Percentiles rank a stretch among this genome's conserved stretches.
These are phyloP conservation scores for Aspergillus fischeri DNA, from an alignment of 2,329 filamentous ascomycete genomes.

Conservation along the genomic window DNA sequence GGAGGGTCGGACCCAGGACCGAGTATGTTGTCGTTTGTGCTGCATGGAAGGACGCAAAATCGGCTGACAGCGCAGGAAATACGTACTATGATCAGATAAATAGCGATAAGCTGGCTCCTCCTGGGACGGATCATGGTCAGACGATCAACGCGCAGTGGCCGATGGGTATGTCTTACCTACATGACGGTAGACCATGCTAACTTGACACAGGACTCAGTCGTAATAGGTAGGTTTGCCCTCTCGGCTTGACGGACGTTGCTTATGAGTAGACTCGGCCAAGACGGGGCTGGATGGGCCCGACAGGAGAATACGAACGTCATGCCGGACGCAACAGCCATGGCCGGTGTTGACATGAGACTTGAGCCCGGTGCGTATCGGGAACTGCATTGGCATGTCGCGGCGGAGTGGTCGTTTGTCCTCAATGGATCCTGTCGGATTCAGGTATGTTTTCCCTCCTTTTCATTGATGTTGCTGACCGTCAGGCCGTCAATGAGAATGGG, in stretches of 20 bases:
- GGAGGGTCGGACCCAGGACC: conserved; percentile 53
- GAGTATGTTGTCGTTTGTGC: conserved; percentile 24
- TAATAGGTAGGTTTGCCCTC: conserved; percentile 33
- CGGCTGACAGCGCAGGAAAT: conserved; percentile 30
- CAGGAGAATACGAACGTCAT: conserved; percentile 52
- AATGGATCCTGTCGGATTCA: conserved; percentile 38
- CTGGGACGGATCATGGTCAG: conserved; percentile 46
- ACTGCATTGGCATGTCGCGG: conserved; percentile 51
- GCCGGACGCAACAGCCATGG: conserved; percentile 49
- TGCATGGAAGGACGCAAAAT: no score
- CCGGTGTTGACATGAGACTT: conserved; percentile 58
- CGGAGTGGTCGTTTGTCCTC: conserved; percentile 37
- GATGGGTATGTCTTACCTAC: conserved; percentile 32
- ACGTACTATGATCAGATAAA: conserved; percentile 52
- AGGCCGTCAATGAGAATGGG: conserved; percentile 52
- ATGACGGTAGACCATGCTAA: conserved; percentile 3
- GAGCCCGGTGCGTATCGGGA: conserved; percentile 58
- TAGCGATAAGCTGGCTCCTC: conserved; percentile 52
- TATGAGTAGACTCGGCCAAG: conserved; percentile 35
- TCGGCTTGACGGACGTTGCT: background rate
- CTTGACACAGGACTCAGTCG: conserved; percentile 37
- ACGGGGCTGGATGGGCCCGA: conserved; percentile 51
- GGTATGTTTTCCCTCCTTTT: conserved; percentile 11
- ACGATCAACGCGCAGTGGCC: conserved; percentile 50
- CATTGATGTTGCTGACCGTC: background rate